Percentiles rank a stretch among this genome's conserved stretches.
Conservation (phyloP, 495 filamentous ascomycete species). For the Aspergillus panamensis region DNA sequence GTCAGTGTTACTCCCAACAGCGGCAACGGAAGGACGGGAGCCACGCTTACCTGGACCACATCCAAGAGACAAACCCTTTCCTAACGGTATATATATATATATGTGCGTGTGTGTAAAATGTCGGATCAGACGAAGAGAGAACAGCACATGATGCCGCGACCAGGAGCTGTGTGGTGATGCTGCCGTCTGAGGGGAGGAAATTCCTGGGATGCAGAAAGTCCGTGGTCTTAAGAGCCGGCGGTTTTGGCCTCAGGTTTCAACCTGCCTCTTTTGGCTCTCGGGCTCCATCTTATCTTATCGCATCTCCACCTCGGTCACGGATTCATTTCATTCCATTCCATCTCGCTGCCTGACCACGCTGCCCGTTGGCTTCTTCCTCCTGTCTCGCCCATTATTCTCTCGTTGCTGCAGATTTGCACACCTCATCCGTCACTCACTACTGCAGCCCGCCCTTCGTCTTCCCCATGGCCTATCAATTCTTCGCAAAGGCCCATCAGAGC, state of each 20-base stretch:
- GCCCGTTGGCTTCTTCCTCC: neutral
- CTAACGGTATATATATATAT: slow-evolving; percentile 9
- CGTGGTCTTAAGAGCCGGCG: slow-evolving; percentile 15
- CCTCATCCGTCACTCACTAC: neutral
- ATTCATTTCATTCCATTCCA: slow-evolving; percentile 3
- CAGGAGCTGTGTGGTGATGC: slow-evolving; percentile 2
- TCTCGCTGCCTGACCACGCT: neutral
- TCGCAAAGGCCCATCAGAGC: slow-evolving; percentile 35
- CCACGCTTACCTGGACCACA: slow-evolving; percentile 22
- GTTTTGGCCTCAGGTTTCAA: slow-evolving; percentile 20
- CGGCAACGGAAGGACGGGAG: slow-evolving; percentile 12
- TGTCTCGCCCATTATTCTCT: slow-evolving; percentile 1
- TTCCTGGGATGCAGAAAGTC: slow-evolving; percentile 11
- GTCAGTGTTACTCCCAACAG: slow-evolving; percentile 18
- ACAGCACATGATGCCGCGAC: neutral
- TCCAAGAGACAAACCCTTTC: neutral
- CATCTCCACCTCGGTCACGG: slow-evolving; percentile 35
- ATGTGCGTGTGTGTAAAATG: neutral
- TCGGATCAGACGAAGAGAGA: neutral
- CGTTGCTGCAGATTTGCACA: neutral
- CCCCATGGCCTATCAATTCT: slow-evolving; percentile 43
- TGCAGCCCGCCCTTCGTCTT: neutral
- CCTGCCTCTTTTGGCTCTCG: slow-evolving; percentile 18
- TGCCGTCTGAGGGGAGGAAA: slow-evolving; percentile 9
- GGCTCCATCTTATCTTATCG: slow-evolving; percentile 43